Evolutionary conservation across 2,329 filamentous ascomycete genomes (phyloP), one percentile per base, ranked within the genome.

Genomic region (Lachnellula occidentalis): DNA sequence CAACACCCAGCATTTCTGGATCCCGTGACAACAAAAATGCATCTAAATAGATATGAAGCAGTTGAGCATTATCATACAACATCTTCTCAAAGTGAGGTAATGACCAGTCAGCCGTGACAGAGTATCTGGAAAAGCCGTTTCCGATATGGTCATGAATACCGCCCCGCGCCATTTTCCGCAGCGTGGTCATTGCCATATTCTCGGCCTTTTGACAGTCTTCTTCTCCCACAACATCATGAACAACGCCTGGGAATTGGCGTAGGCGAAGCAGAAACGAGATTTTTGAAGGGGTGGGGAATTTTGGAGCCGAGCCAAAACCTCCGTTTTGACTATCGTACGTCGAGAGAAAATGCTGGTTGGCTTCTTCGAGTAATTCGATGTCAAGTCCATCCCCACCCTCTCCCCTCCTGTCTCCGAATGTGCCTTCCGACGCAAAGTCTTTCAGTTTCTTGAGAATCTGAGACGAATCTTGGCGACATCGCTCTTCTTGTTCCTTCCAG

Each of bases 51-150:
- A 94, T 78, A 22, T 86, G 81, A 2, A 99, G 74, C 1, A 97
- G 78, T 62, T 96, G 86, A 0, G 89, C 86, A 66, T 99, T 95
- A 67, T 97, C 94, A 52, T 90, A 91, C 9, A 96, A 81, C 80
- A 97, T 91, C 75, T 97, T 97, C 74, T 99, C 94, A 64, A 97
- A 99, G 69, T 96, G 92, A 11, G 94, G 94, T 46, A 97, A 76
- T 59, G 87, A 89, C 94, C 94, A 99, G 71, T 97, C 89, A 14
- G 84, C 76, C 0, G 92, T 97, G 7, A 95, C 87, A 14, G 90
- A 95, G 69, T 95, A 96, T 50, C 92, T 82, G 37, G 87, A 83
- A 64, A 91, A 90, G 6, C 89, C 88, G 66, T 88, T 81, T 43
- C 88, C 88, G 57, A 92, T 80, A 58, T 89, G 86, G 64, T 91